Evolutionary conservation across 2,329 filamentous ascomycete genomes (phyloP).

Genomic region (Lecanicillium sp.): DNA sequence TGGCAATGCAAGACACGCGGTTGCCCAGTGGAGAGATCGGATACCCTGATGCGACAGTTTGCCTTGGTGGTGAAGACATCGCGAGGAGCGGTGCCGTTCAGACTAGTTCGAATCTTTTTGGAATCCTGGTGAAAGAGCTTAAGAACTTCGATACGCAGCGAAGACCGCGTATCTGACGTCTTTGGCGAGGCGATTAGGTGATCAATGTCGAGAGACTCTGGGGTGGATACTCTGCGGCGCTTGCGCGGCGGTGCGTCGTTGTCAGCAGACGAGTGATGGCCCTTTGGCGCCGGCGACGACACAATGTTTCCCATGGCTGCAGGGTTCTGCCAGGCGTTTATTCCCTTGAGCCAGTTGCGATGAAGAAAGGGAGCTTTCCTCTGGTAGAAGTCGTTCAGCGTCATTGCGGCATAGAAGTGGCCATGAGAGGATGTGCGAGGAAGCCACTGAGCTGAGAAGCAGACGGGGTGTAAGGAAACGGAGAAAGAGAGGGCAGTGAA

Average conservation of each 20-base stretch:
- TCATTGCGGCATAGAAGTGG: conserved; percentile 31
- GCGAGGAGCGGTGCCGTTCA: conserved; percentile 19
- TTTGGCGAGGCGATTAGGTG: conserved; percentile 23
- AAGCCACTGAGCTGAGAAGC: no score
- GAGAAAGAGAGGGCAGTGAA: no score
- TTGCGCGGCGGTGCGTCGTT: conserved; percentile 35
- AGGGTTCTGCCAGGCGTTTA: conserved; percentile 33
- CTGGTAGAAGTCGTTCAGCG: conserved; percentile 36
- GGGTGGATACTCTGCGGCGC: conserved; percentile 39
- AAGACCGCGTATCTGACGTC: conserved; percentile 26
- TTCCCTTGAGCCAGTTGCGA: conserved; percentile 43
- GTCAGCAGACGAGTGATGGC: conserved; percentile 25
- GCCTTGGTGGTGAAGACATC: conserved; percentile 24
- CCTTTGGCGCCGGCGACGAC: conserved; percentile 28
- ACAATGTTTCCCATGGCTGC: conserved; percentile 36
- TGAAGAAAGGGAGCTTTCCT: conserved; percentile 47
- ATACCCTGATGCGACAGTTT: conserved; percentile 29
- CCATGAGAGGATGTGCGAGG: conserved; percentile 1
- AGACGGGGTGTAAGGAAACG: no score
- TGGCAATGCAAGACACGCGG: conserved; percentile 42
- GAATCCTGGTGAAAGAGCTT: conserved; percentile 44
- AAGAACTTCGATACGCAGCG: conserved; percentile 45
- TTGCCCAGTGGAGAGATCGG: conserved; percentile 25
- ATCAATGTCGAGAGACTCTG: conserved; percentile 24
- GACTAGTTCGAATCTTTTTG: conserved; percentile 24